These are phyloP conservation scores for Delonix regia DNA, from an alignment of 306 rosid species.

Conservation along the genomic window DNA sequence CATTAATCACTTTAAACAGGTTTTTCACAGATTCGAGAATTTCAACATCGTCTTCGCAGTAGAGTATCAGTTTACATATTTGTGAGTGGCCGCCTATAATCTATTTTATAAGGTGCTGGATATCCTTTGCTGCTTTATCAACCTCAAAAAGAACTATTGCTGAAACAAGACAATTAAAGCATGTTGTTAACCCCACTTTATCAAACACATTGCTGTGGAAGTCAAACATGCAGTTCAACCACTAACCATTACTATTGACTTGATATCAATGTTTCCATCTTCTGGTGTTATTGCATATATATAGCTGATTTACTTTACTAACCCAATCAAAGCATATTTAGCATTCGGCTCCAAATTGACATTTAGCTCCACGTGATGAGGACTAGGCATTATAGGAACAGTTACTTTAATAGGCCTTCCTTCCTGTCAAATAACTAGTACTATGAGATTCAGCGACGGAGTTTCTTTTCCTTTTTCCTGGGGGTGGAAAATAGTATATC, in stretches of 20 bases:
- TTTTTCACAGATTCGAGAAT: slow-evolving; percentile 61
- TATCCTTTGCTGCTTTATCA: slow-evolving; percentile 70
- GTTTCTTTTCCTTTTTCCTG: background rate
- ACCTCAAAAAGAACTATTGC: slow-evolving; percentile 72
- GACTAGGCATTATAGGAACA: slow-evolving; percentile 73
- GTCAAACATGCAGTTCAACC: slow-evolving; percentile 12
- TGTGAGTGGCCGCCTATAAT: slow-evolving; percentile 78
- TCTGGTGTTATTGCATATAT: slow-evolving; percentile 63
- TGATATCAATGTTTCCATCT: slow-evolving; percentile 54
- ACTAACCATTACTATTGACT: slow-evolving; percentile 67
- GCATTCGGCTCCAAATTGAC: slow-evolving; percentile 68
- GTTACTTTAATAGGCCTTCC: slow-evolving; percentile 58
- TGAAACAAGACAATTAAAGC: slow-evolving; percentile 42
- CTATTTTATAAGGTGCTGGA: slow-evolving; percentile 85
- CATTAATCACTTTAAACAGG: slow-evolving; percentile 58
- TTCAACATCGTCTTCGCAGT: slow-evolving; percentile 68
- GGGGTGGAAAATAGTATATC: background rate
- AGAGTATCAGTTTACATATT: slow-evolving; percentile 67
- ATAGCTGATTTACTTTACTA: slow-evolving; percentile 73
- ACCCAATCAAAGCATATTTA: slow-evolving; percentile 76
- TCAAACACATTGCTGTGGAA: too few relatives aligned
- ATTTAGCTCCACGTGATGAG: slow-evolving; percentile 81
- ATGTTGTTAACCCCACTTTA: slow-evolving; percentile 23
- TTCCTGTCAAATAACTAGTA: slow-evolving; percentile 55
- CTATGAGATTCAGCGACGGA: slow-evolving; percentile 26